Evolutionary conservation across 2,329 filamentous ascomycete genomes (phyloP).

Genomic region (Aspergillus brunneoviolaceus): DNA sequence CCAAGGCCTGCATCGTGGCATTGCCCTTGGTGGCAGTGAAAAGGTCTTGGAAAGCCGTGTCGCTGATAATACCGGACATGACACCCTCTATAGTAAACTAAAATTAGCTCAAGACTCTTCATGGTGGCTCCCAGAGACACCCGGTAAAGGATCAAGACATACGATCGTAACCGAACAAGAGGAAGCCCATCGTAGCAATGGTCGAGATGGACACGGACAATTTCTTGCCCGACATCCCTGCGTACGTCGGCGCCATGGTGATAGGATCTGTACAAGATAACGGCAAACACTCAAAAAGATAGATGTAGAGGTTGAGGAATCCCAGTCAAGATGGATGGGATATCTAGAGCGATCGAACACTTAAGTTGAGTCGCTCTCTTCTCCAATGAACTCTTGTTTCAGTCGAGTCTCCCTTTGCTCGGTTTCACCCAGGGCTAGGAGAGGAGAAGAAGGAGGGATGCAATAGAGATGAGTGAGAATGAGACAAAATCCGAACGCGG

Average conservation of each 20-base stretch:
- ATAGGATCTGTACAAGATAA: background rate
- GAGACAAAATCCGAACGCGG: constrained; percentile 16
- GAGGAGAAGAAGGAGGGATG: constrained; percentile 4
- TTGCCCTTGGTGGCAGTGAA: constrained; percentile 38
- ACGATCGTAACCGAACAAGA: constrained; percentile 61
- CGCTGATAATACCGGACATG: constrained; percentile 41
- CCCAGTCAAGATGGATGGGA: background rate
- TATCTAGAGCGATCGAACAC: constrained; percentile 2
- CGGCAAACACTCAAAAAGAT: background rate
- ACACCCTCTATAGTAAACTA: constrained; percentile 31
- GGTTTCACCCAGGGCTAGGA: background rate
- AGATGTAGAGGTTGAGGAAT: background rate
- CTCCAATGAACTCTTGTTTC: background rate
- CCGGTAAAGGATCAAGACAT: constrained; percentile 18
- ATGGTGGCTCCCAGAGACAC: background rate
- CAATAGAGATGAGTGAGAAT: constrained; percentile 13
- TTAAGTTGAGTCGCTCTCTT: constrained; percentile 3
- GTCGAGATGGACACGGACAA: constrained; percentile 60
- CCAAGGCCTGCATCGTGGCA: constrained; percentile 39
- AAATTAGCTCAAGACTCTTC: background rate
- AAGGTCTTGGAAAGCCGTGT: constrained; percentile 32
- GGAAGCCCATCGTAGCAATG: constrained; percentile 64
- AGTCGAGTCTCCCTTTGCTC: background rate
- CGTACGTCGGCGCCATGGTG: constrained; percentile 55
- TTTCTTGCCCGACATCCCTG: constrained; percentile 59